A percentile compares a stretch with the other conserved stretches of the same genome.
phyloP scores from a whole-genome alignment of 164 flowering plant species.

The Amborella trichopoda region DNA sequence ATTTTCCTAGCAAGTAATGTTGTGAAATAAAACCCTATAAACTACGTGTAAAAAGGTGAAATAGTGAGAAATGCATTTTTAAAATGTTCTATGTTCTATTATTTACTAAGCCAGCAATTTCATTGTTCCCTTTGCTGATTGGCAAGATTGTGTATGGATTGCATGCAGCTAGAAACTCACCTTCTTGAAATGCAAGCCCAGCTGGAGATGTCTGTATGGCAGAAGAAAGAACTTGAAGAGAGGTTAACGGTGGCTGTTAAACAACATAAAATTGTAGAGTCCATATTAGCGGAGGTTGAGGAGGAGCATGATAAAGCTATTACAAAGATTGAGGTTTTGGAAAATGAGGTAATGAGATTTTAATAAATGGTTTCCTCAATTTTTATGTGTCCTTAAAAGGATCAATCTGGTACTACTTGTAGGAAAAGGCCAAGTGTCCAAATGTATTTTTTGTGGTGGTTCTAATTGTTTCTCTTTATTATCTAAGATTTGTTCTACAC shows the following conservation, averaged over 20 bases:
- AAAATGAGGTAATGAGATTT: slow-evolving; percentile 30
- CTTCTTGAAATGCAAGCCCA: slow-evolving; percentile 36
- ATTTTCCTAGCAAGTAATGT: too few species aligned
- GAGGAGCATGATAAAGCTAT: slow-evolving; percentile 59
- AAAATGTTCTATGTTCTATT: too few species aligned
- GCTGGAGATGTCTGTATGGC: slow-evolving; percentile 47
- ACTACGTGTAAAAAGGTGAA: too few species aligned
- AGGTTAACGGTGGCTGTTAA: slow-evolving; percentile 24
- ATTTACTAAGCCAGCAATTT: too few species aligned
- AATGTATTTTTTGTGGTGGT: too few species aligned
- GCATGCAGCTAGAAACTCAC: slow-evolving; percentile 44
- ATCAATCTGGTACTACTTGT: background rate
- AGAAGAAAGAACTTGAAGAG: slow-evolving; percentile 31
- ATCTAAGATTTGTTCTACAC: too few species aligned
- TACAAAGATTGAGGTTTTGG: slow-evolving; percentile 31
- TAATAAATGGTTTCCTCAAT: background rate
- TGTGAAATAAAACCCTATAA: too few species aligned
- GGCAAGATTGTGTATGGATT: too few species aligned
- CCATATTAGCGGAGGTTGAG: slow-evolving; percentile 45
- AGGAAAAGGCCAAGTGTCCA: too few species aligned
- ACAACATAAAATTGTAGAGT: slow-evolving; percentile 36
- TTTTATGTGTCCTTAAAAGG: background rate
- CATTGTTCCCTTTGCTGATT: too few species aligned
- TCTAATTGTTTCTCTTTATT: too few species aligned
- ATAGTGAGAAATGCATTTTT: too few species aligned